Percentiles rank a stretch among this genome's conserved stretches.
Evolutionary conservation across 2,329 filamentous ascomycete genomes (phyloP).

Genomic region (Alternaria alternata): DNA sequence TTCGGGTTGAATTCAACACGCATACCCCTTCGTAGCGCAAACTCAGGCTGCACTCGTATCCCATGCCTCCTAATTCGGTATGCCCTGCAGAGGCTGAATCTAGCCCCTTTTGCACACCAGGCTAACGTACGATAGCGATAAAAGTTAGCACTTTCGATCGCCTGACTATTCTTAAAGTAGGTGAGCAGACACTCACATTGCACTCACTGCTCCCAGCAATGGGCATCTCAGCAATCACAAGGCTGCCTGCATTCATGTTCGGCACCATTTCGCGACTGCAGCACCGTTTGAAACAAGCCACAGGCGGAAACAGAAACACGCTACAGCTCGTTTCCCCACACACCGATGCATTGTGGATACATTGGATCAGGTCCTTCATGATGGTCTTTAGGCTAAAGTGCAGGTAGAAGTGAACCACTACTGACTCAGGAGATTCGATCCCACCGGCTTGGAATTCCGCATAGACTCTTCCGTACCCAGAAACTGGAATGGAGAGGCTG

Average conservation of each 20-base stretch:
- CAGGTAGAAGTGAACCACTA: neutral
- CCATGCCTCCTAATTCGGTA: neutral
- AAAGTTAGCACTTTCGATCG: neutral
- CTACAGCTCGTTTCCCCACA: neutral
- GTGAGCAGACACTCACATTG: neutral
- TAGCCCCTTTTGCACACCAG: neutral
- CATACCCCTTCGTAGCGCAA: neutral
- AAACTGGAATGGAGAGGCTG: neutral
- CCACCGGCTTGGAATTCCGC: neutral
- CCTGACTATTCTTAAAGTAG: neutral
- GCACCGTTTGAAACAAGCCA: constrained; percentile 6
- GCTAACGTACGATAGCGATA: neutral
- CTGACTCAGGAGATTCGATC: neutral
- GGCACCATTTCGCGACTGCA: neutral
- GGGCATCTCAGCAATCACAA: neutral
- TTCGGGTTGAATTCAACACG: neutral
- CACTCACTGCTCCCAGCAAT: too few relatives aligned
- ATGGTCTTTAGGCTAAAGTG: neutral
- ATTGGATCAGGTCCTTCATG: neutral
- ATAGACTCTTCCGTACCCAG: neutral
- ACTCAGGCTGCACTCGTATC: neutral
- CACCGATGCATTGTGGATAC: neutral
- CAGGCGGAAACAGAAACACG: constrained; percentile 3
- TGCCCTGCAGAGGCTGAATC: neutral
- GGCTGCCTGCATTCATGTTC: neutral